Base-by-base conservation (phyloP, 768 basidiomycete species). In the Royoungia palumana region DNA sequence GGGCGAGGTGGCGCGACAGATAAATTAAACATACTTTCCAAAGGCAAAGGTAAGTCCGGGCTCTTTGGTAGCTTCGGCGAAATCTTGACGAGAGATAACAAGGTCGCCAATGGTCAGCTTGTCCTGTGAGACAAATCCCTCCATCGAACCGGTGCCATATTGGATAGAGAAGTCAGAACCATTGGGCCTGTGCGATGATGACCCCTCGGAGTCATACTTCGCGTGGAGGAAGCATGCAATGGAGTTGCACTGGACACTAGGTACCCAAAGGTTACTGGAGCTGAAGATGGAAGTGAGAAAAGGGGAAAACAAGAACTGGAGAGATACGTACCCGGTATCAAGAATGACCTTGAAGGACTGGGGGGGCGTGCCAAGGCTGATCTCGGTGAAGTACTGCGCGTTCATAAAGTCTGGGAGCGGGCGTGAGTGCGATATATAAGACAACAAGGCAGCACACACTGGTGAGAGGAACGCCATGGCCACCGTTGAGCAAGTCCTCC, bases 11-110 rank as follows among this genome's bases (percentile, higher is more conserved):
- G 9, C 2, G 6, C 17, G 27, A 30, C 14, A 35, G 8, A 43
- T 17, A 35, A 13, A 36, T 41, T 20, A 19, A 12, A 74, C 88
- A 62, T 58, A 92, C 88, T 88, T 93, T 64, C 92, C 93, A 56
- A 95, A 97, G 22, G 96, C 95, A 65, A 99, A 99, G 6, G 94
- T 86, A 41, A 99, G 83, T 38, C 96, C 96, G 19, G 96, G 96
- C 65, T 98, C 95, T 69, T 92, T 90, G 50, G 83, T 86, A 2
- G 94, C 92, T 72, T 98, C 96, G 10, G 94, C 95, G 60, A 99
- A 99, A 63, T 93, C 86, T 65, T 90, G 89, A 12, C 70, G 53
- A 59, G 73, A 75, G 67, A 99, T 78, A 22, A 67, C 67, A 39
- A 99, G 65, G 65, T 96, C 96, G 34, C 92, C 93, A 51, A 99